Conservation (phyloP, 148 eudicot species). For the Oxyria digyna region DNA sequence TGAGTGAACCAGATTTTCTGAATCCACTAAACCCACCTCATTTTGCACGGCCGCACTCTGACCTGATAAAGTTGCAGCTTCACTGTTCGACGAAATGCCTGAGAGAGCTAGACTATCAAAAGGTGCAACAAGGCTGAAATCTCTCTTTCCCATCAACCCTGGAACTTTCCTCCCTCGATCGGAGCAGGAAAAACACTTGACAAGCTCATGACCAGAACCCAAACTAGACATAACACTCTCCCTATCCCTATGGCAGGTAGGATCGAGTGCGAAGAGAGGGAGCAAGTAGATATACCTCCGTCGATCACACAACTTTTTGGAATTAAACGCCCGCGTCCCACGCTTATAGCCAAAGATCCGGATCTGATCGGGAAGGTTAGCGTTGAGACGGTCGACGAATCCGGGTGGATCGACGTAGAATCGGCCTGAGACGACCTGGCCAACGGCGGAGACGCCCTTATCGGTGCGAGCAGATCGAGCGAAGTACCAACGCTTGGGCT, state of each 20-base stretch:
- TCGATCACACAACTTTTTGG: constrained; percentile 77
- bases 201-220: constrained; percentile 65
- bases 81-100: constrained; percentile 15
- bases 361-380: constrained; percentile 39
- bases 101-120: neutral
- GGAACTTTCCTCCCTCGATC: constrained; percentile 81
- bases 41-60: neutral
- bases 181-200: constrained; percentile 64
- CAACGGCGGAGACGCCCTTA: constrained; percentile 86
- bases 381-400: constrained; percentile 43
- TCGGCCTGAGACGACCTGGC: constrained; percentile 81
- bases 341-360: constrained; percentile 64
- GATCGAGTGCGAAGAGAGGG: constrained; percentile 84
- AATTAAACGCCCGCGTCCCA: constrained; percentile 45
- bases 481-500: constrained; percentile 52
- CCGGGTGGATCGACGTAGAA: constrained; percentile 80
- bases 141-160: constrained; percentile 48
- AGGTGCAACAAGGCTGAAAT: neutral
- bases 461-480: constrained; percentile 93
- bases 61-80: neutral
- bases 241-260: constrained; percentile 62
- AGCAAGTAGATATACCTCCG: constrained; percentile 76
- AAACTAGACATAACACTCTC: constrained; percentile 23
- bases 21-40: neutral
- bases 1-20: constrained; percentile 14